Base-by-base conservation (phyloP, 176 grass and related monocot genomes). In the Triticum turgidum region DNA sequence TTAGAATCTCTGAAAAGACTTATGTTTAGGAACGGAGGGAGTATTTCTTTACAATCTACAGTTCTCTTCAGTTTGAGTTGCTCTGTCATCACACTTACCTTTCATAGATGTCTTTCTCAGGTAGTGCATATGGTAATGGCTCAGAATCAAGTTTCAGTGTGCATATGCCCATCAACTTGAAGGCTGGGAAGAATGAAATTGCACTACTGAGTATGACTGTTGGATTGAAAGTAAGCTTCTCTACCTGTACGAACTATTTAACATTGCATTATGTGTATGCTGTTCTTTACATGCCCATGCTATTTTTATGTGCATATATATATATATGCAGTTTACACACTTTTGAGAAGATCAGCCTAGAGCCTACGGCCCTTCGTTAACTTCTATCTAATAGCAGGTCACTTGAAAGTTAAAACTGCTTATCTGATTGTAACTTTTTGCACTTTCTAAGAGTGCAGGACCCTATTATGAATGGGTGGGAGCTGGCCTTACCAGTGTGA, bases 181-280 rank as follows among this genome's bases (percentile, higher is more conserved):
- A 80, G 75, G 25, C 90, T 33, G 97, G 94, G 44, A 90, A 85
- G 65, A 99, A 99, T 74, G 89, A 96, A 51, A 89, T 99, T 75
- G 88, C 97, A 64, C 80, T 99, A 29, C 76, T 99, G 18, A 91
- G 97, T 82, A 94, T 99, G 97, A 96, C 97, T 51, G 86, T 96
- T 80, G 97, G 97, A 64, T 92, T 99, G 81, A 90, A 91, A 90
- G 97, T 99, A 94, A 91, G 93, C 42, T 76, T 73, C 68, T 85
- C 61, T 85, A 61, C 32, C 38, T 29, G 25, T 62, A 17, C 4
- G 51, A 38, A 62, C 66, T 7, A 42, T 38, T 38, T 88, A 84
- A 81, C 37, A 15, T 69, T 84, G 69, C 20, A 15, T 49, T 77
- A 76, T 80, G 27, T 38, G 9, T 78, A 12, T 77, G 27, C 21